These are phyloP conservation scores for Phytopythium boreale DNA, from an alignment of 352 stramenopile genomes.

Conservation along the genomic window DNA sequence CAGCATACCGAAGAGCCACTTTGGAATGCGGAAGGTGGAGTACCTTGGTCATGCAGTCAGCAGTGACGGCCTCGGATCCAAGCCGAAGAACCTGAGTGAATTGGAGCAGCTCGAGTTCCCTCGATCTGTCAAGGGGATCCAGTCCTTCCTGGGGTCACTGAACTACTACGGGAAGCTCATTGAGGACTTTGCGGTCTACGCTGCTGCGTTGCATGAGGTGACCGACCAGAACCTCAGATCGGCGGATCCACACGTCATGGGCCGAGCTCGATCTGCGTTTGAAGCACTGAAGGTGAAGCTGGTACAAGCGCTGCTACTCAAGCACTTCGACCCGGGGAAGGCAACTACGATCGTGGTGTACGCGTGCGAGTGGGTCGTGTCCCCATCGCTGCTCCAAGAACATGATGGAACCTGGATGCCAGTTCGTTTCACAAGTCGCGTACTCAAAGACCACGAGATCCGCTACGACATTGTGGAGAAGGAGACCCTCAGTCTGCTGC, in stretches of 20 bases:
- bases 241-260: no score
- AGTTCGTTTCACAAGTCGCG: slow-evolving; percentile 11
- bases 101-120: slow-evolving; percentile 1
- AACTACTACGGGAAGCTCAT: slow-evolving; percentile 20
- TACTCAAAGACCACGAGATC: slow-evolving; percentile 13
- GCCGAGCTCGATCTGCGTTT: not conserved
- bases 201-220: slow-evolving; percentile 10
- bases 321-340: slow-evolving; percentile 11
- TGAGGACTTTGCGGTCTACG: slow-evolving; percentile 18
- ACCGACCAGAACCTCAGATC: no score
- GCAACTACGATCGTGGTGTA: slow-evolving; percentile 9
- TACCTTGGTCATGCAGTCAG: slow-evolving; percentile 15
- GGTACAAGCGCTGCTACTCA: slow-evolving; percentile 1
- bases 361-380: slow-evolving; percentile 11
- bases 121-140: slow-evolving; percentile 5
- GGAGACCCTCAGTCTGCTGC: slow-evolving; percentile 4
- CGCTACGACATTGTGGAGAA: slow-evolving; percentile 15
- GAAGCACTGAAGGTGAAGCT: slow-evolving; percentile 12
- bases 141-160: slow-evolving; percentile 15
- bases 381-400: not conserved
- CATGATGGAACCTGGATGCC: not conserved
- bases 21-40: slow-evolving; percentile 6
- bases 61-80: slow-evolving; percentile 9
- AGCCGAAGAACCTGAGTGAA: slow-evolving; percentile 6
- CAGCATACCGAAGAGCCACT: slow-evolving; percentile 19